These are phyloP conservation scores for Scedosporium dehoogii DNA, from an alignment of 2,329 filamentous ascomycete genomes.

Conservation along the genomic window DNA sequence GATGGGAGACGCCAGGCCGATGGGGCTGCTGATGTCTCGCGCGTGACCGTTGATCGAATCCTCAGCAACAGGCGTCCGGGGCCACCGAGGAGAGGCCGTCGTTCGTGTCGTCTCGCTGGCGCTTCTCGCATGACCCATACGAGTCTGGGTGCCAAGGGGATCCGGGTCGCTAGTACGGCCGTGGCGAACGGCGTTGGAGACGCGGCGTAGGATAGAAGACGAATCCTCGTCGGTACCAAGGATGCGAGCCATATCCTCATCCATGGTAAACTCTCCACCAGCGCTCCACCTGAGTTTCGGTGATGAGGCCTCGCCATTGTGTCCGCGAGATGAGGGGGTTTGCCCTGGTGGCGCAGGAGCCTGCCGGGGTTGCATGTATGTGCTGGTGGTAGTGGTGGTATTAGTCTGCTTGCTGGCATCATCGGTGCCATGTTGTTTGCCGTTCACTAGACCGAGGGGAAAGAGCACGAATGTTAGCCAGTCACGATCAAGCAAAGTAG, in stretches of 20 bases:
- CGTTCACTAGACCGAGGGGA: neutral
- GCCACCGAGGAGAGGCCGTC: conserved; percentile 58
- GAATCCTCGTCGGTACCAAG: conserved; percentile 67
- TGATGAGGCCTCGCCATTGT: neutral
- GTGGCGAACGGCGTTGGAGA: conserved; percentile 90
- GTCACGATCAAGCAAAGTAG: neutral
- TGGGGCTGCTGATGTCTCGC: conserved; percentile 63
- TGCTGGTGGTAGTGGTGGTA: conserved; percentile 27
- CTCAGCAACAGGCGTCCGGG: conserved; percentile 54
- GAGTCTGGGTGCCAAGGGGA: conserved; percentile 17
- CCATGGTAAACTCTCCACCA: conserved; percentile 83
- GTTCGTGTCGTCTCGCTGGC: conserved; percentile 58
- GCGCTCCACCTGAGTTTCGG: conserved; percentile 65
- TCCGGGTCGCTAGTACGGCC: conserved; percentile 79
- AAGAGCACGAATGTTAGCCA: neutral
- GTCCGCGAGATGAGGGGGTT: neutral
- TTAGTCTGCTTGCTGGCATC: neutral
- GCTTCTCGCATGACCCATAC: conserved; percentile 46
- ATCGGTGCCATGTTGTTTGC: neutral
- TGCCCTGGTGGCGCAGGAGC: conserved; percentile 40
- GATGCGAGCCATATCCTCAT: conserved; percentile 90
- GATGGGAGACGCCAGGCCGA: conserved; percentile 41
- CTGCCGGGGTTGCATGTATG: conserved; percentile 48
- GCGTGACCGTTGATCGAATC: conserved; percentile 36
- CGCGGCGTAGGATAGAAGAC: conserved; percentile 73